phyloP scores from a whole-genome alignment of 192 early-diverging fungal genomes.

The Coemansia guatemalensis region DNA sequence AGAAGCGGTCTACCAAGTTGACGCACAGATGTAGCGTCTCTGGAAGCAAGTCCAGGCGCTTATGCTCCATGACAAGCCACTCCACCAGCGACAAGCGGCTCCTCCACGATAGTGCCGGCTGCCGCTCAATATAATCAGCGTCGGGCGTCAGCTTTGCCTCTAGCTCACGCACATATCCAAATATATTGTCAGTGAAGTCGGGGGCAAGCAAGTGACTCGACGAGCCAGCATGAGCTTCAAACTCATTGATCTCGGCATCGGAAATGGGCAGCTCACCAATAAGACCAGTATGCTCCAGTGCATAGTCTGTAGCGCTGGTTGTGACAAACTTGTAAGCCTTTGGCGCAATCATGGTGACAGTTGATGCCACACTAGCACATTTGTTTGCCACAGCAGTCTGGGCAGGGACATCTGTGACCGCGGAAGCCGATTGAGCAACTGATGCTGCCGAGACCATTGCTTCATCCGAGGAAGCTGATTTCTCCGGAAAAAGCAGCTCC shows the following conservation, averaged over 20 bases:
- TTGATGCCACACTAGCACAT: no score
- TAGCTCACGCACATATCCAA: conserved; percentile 60
- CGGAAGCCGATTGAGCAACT: no score
- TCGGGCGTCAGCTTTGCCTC: conserved; percentile 58
- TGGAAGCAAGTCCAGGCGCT: conserved; percentile 57
- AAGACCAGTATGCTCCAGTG: conserved; percentile 38
- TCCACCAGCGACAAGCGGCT: conserved; percentile 54
- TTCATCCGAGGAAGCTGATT: no score
- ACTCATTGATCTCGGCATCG: conserved; percentile 28
- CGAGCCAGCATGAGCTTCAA: conserved; percentile 17
- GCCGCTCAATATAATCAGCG: conserved; percentile 53
- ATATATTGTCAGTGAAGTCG: conserved; percentile 64
- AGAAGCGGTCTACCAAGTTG: conserved; percentile 62
- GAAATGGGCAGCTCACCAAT: conserved; percentile 31
- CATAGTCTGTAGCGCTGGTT: conserved; percentile 39
- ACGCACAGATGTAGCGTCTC: conserved; percentile 59
- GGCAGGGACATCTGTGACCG: no score
- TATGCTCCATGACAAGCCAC: conserved; percentile 60
- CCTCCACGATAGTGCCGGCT: conserved; percentile 53
- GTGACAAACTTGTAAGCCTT: conserved; percentile 26
- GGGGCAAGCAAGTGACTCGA: conserved; percentile 47
- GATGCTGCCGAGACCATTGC: no score
- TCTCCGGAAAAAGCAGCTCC: no score
- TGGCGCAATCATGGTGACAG: no score
- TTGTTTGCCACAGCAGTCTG: no score